Percentiles rank a stretch among this genome's conserved stretches.
Evolutionary conservation across 345 rosid genomes (phyloP).

Genomic region (Chamaenerion angustifolium): DNA sequence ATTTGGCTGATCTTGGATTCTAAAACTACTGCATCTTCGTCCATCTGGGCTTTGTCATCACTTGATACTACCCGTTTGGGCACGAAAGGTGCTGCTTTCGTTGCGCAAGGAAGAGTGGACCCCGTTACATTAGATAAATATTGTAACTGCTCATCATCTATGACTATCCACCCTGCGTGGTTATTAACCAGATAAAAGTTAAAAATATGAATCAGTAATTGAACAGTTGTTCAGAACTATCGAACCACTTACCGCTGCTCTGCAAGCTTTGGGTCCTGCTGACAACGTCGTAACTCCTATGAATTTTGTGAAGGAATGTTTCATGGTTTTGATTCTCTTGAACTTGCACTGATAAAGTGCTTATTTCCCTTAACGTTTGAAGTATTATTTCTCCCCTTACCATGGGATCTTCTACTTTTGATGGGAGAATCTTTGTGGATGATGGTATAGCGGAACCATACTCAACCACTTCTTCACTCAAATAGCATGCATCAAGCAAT

Average conservation of each 20-base stretch:
- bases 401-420: constrained; percentile 80
- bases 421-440: constrained; percentile 68
- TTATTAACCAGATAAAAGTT: not conserved
- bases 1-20: constrained; percentile 84
- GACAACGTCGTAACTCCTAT: constrained; percentile 44
- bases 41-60: constrained; percentile 22
- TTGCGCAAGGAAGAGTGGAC: constrained; percentile 18
- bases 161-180: constrained; percentile 63
- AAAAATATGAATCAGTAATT: not conserved
- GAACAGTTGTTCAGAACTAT: not conserved
- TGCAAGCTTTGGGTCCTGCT: constrained; percentile 50
- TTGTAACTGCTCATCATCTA: constrained; percentile 72
- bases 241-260: constrained; percentile 33
- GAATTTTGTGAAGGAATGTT: constrained; percentile 45
- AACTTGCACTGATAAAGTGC: constrained; percentile 39
- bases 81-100: constrained; percentile 21
- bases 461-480: constrained; percentile 38
- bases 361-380: constrained; percentile 66
- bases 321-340: constrained; percentile 29
- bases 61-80: constrained; percentile 14
- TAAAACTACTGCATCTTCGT: constrained; percentile 57
- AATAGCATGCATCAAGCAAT: constrained; percentile 56
- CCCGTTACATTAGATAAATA: constrained; percentile 57
- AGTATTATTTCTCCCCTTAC: constrained; percentile 74
- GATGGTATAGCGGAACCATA: constrained; percentile 29